A percentile compares a stretch with the other conserved stretches of the same genome.
Evolutionary conservation across 768 basidiomycete species (phyloP).

Genomic region (Favolaschia claudopus): DNA sequence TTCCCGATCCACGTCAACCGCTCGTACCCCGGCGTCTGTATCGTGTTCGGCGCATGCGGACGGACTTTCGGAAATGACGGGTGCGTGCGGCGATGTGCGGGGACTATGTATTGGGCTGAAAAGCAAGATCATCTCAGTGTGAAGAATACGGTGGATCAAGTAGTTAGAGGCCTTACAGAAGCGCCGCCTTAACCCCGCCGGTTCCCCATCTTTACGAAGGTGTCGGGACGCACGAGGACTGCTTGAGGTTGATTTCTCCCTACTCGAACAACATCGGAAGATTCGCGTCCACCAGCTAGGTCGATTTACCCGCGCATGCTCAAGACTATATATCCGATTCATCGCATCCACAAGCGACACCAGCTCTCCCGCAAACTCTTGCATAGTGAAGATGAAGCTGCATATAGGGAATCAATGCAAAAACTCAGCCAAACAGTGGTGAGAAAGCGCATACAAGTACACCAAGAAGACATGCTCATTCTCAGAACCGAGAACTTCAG

Average conservation of each 20-base stretch:
- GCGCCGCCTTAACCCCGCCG: conserved; percentile 5
- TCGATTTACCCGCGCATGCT: conserved; percentile 53
- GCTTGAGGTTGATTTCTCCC: conserved; percentile 5
- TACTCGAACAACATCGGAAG: conserved; percentile 27
- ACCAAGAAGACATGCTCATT: conserved; percentile 88
- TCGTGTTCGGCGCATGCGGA: conserved; percentile 86
- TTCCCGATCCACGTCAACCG: conserved; percentile 68
- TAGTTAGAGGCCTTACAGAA: conserved; percentile 15
- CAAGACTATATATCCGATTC: conserved; percentile 75
- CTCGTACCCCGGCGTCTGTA: conserved; percentile 75
- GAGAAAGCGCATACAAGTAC: conserved; percentile 75
- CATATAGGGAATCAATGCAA: background rate
- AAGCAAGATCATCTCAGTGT: background rate
- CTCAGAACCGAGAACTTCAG: conserved; percentile 57
- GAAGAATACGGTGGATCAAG: background rate
- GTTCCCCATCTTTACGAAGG: conserved; percentile 16
- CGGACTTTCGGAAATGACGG: conserved; percentile 82
- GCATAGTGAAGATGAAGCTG: conserved; percentile 95
- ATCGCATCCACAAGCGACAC: conserved; percentile 85
- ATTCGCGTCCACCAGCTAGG: conserved; percentile 49
- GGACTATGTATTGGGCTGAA: conserved; percentile 62
- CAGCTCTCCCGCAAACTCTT: conserved; percentile 91
- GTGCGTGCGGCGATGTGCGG: conserved; percentile 53
- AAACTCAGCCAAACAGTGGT: background rate
- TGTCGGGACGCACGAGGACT: background rate